Conservation (phyloP, 73 alveolate species). For the Tetrahymena borealis region DNA sequence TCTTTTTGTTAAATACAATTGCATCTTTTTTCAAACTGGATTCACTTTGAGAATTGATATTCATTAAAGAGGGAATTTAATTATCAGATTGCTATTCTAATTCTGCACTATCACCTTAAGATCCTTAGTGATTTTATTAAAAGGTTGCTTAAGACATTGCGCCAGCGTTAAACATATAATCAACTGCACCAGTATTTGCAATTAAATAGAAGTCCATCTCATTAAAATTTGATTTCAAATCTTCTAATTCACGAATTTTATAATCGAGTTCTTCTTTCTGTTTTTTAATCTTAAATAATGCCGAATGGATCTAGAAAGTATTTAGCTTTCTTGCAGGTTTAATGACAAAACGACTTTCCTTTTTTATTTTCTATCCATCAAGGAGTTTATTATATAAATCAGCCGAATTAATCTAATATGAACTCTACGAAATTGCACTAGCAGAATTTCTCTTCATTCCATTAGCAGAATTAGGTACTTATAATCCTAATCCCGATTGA, state of each 20-base stretch:
- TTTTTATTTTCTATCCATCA: background rate
- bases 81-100: background rate
- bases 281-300: background rate
- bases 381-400: background rate
- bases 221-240: background rate
- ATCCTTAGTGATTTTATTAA: background rate
- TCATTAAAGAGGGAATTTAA: background rate
- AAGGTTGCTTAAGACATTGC: background rate
- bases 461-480: background rate
- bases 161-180: background rate
- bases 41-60: background rate
- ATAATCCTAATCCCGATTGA: background rate
- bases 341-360: background rate
- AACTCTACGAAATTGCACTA: background rate
- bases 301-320: background rate
- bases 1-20: background rate
- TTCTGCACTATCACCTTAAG: background rate
- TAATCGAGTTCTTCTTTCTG: background rate
- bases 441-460: background rate
- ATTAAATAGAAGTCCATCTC: background rate
- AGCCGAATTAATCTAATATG: background rate
- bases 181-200: background rate
- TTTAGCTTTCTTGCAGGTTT: background rate
- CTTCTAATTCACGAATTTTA: background rate
- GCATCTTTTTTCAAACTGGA: background rate